phyloP scores from a whole-genome alignment of 768 basidiomycete species.

The Obba rivulosa region DNA sequence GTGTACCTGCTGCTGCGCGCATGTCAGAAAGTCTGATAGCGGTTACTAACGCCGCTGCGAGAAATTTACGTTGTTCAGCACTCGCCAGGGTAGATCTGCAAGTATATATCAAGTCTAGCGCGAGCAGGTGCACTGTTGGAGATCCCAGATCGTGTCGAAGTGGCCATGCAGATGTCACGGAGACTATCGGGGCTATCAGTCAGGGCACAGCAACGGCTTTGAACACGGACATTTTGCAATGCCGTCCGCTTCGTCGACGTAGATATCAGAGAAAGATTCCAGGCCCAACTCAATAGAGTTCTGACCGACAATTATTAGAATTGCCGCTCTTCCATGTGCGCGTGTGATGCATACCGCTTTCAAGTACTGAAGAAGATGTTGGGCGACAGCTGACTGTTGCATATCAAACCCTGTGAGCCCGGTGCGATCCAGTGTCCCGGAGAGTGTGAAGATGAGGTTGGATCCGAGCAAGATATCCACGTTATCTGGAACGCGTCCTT shows the following conservation, averaged over 20 bases:
- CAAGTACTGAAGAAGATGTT: slow-evolving; percentile 46
- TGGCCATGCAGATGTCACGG: slow-evolving; percentile 38
- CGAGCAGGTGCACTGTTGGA: slow-evolving; percentile 26
- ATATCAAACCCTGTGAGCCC: slow-evolving; percentile 36
- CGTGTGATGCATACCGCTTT: slow-evolving; percentile 32
- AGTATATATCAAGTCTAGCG: slow-evolving; percentile 36
- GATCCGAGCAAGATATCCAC: slow-evolving; percentile 48
- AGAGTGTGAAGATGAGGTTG: slow-evolving; percentile 46
- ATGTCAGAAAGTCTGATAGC: not conserved
- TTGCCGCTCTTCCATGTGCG: not conserved
- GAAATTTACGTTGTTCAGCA: not conserved
- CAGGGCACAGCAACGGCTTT: not conserved
- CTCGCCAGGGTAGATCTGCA: slow-evolving; percentile 24
- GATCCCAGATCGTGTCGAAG: slow-evolving; percentile 21
- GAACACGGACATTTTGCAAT: slow-evolving; percentile 32
- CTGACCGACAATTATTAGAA: slow-evolving; percentile 29
- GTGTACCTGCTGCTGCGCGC: slow-evolving; percentile 17
- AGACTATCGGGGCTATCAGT: slow-evolving; percentile 4
- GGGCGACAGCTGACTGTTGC: slow-evolving; percentile 42
- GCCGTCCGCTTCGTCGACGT: slow-evolving; percentile 40
- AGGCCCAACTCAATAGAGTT: slow-evolving; percentile 57
- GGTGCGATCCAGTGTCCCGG: slow-evolving; percentile 46
- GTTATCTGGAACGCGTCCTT: slow-evolving; percentile 28
- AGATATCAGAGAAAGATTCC: slow-evolving; percentile 48
- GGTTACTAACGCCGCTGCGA: not conserved